Conservation (phyloP, 2,329 filamentous ascomycete genomes). For the Aspergillus fischeri region DNA sequence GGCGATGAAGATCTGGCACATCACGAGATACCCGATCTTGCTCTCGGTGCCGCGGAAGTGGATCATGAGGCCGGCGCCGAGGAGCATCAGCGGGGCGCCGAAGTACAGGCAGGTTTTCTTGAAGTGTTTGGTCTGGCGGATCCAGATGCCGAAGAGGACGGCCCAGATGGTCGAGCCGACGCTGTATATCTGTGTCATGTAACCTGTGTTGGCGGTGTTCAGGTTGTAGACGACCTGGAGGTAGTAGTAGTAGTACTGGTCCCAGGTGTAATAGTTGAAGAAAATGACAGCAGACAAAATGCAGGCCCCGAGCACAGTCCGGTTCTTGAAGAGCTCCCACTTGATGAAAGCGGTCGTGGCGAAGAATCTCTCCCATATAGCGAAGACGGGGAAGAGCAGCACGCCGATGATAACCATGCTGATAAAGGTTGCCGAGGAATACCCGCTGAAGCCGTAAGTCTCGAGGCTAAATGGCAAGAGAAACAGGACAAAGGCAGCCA, state of each 20-base stretch:
- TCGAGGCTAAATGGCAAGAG: slow-evolving; percentile 62
- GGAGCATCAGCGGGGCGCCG: slow-evolving; percentile 48
- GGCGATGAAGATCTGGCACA: slow-evolving; percentile 56
- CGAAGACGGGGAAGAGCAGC: slow-evolving; percentile 51
- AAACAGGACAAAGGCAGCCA: slow-evolving; percentile 59
- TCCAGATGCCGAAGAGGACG: slow-evolving; percentile 47
- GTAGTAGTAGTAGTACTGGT: slow-evolving; percentile 52
- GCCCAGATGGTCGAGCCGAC: slow-evolving; percentile 52
- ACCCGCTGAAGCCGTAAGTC: slow-evolving; percentile 34
- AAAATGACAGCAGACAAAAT: slow-evolving; percentile 47
- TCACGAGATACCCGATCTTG: slow-evolving; percentile 49
- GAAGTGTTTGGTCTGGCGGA: slow-evolving; percentile 49
- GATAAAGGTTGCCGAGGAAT: slow-evolving; percentile 47
- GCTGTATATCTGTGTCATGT: slow-evolving; percentile 50
- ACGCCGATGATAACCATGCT: slow-evolving; percentile 52
- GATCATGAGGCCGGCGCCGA: slow-evolving; percentile 54
- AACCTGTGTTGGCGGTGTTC: slow-evolving; percentile 40
- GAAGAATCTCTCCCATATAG: slow-evolving; percentile 51
- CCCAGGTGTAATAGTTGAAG: slow-evolving; percentile 52
- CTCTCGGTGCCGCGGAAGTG: slow-evolving; percentile 50
- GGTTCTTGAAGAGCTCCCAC: slow-evolving; percentile 47
- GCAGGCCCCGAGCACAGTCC: slow-evolving; percentile 51
- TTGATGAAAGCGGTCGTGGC: slow-evolving; percentile 53
- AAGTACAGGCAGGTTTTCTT: slow-evolving; percentile 51
- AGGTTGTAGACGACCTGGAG: slow-evolving; percentile 52